Conservation (phyloP, 2,329 filamentous ascomycete species). For the Diaporthe nobilis region DNA sequence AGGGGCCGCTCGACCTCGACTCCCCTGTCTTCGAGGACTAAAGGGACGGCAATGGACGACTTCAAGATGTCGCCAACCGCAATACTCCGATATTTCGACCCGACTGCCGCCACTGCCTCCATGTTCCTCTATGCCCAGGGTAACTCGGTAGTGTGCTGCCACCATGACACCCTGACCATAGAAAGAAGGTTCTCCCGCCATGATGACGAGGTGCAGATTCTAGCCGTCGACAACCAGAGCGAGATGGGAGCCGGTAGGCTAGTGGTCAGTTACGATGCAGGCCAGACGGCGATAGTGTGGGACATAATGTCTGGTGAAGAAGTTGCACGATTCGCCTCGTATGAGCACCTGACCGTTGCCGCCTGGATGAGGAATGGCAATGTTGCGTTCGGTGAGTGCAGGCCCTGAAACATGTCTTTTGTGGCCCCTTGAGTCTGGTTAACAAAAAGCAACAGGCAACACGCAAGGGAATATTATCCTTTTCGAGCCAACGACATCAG, state of each 20-base stretch:
- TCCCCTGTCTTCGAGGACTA: conserved; percentile 64
- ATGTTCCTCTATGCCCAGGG: conserved; percentile 92
- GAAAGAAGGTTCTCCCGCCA: conserved; percentile 90
- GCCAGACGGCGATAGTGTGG: conserved; percentile 96
- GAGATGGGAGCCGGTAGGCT: conserved; percentile 86
- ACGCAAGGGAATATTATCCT: conserved; percentile 92
- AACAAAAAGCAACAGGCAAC: conserved; percentile 75
- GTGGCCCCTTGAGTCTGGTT: conserved; percentile 37
- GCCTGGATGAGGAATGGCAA: conserved; percentile 98
- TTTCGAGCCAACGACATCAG: conserved; percentile 93
- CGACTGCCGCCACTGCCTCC: conserved; percentile 90
- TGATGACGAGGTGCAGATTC: conserved; percentile 83
- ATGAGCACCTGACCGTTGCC: conserved; percentile 86
- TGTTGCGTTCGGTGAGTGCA: conserved; percentile 87
- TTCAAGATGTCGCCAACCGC: conserved; percentile 66
- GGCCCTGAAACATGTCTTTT: not conserved
- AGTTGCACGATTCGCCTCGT: conserved; percentile 91
- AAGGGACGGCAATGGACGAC: conserved; percentile 63
- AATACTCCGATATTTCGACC: conserved; percentile 77
- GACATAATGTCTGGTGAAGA: conserved; percentile 93
- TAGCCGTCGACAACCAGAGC: conserved; percentile 92
- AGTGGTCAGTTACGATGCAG: conserved; percentile 92
- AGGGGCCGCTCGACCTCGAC: conserved; percentile 73
- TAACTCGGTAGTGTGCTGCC: conserved; percentile 85
- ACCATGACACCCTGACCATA: conserved; percentile 92